Base-by-base conservation (phyloP, 139 green algal genomes). In the Picochlorum sp. region DNA sequence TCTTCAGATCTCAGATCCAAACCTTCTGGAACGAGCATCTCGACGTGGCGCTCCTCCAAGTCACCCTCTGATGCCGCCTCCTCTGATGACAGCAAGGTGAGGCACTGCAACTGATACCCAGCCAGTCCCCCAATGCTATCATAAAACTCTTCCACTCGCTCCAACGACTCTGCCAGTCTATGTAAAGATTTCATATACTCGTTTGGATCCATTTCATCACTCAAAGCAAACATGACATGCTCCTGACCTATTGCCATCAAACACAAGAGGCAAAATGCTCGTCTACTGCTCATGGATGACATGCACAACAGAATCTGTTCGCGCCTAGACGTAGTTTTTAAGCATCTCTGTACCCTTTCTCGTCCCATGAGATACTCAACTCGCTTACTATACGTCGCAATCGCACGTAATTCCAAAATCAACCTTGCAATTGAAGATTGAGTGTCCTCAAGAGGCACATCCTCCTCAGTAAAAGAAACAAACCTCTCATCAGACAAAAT, bases 81-180 rank as follows among this genome's bases (percentile, higher is more conserved):
- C 45, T 61, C 24, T n/a, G n/a, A 30, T 28, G 34, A 37, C 24
- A 96, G 85, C 13, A 96, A 80, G 58, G 85, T 66, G 56, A 97
- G 68, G 34, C 80, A 90, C 64, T 89, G 86, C 32, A 84, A 64
- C 71, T 98, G 92, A 75, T 97, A 98, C 47, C 92, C 92, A 2
- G 89, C 47, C 26, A 98, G 69, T n/a, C 94, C 94, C 10, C 94
- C 94, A 30, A 99, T 89, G 49, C 67, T 78, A 79, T 96, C 86
- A 66, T 98, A 99, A 62, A 98, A 98, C 3, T 72, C 49, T 7
- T 95, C 84, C 11, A 93, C 81, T 9, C 65, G 69, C 3, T 50
- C 49, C 44, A 96, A 76, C 0, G 66, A 56, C 11, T 54, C 47
- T 26, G 47, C 47, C 15, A 54, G 15, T 24, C 52, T 24, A 4